phyloP scores from a whole-genome alignment of 202 grass and related monocot genomes.

The Schoenoplectus triqueter region DNA sequence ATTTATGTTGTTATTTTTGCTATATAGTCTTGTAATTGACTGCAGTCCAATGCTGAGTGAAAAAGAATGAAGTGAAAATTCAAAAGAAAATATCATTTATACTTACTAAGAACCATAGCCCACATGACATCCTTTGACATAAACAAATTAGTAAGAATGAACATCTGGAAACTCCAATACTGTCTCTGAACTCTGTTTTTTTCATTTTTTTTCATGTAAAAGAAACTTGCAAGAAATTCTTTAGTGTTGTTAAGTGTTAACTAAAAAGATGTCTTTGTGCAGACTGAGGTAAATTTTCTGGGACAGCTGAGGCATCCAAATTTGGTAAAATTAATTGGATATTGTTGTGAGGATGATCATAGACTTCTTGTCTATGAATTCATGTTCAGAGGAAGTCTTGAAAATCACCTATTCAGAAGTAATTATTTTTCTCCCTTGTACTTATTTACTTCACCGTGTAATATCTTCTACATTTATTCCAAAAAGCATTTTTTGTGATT shows the following conservation, averaged over 20 bases:
- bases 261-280: slow-evolving; percentile 29
- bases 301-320: slow-evolving; percentile 97
- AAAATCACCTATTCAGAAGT: slow-evolving; percentile 99
- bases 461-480: slow-evolving; percentile 2
- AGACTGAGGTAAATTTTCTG: slow-evolving; percentile 97
- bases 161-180: neutral
- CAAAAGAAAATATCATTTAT: neutral
- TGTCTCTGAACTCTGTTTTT: neutral
- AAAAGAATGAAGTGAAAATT: neutral
- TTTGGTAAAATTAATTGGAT: slow-evolving; percentile 97
- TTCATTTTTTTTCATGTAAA: neutral
- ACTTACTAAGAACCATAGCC: neutral
- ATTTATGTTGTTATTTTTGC: no score
- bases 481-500: neutral
- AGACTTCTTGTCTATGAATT: slow-evolving; percentile 96
- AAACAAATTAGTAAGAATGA: slow-evolving; percentile 10
- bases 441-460: neutral
- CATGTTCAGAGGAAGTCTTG: slow-evolving; percentile 98
- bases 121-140: neutral
- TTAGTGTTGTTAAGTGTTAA: slow-evolving; percentile 13
- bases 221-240: neutral
- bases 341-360: slow-evolving; percentile 98
- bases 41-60: no score
- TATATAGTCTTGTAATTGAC: no score
- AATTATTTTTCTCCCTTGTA: slow-evolving; percentile 46